These are phyloP conservation scores for Termitomyces sp. DNA, from an alignment of 768 basidiomycete species.

Conservation along the genomic window DNA sequence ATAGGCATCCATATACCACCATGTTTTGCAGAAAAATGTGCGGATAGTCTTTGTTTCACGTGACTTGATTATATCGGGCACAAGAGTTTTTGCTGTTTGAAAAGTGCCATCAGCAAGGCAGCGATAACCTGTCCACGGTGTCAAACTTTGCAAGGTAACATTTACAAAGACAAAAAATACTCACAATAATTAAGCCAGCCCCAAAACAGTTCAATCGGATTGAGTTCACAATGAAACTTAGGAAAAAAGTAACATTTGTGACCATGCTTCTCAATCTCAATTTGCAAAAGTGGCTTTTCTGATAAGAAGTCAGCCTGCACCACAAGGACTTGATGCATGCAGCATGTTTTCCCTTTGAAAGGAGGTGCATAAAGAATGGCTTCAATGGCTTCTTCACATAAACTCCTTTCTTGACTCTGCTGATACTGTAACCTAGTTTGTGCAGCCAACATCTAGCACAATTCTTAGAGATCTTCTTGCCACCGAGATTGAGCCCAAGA, in stretches of 20 bases:
- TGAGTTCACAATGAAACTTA: neutral
- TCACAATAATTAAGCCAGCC: neutral
- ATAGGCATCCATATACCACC: constrained; percentile 7
- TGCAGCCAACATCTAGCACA: constrained; percentile 4
- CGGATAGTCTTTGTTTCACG: constrained; percentile 12
- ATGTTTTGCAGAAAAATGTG: constrained; percentile 13
- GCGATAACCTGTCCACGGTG: constrained; percentile 2
- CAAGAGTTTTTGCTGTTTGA: constrained; percentile 11
- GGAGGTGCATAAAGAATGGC: neutral
- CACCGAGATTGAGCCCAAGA: neutral
- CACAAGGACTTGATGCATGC: neutral
- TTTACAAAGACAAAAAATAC: neutral
- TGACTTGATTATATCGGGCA: constrained; percentile 11
- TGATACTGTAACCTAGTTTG: constrained; percentile 5
- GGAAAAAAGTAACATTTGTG: neutral
- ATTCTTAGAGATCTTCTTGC: neutral
- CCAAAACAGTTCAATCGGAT: constrained; percentile 4
- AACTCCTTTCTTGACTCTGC: constrained; percentile 16
- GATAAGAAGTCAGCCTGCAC: neutral
- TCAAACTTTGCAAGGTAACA: neutral
- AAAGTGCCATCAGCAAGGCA: constrained; percentile 13
- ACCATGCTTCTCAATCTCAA: neutral
- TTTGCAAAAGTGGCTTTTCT: constrained; percentile 16
- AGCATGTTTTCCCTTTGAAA: neutral
- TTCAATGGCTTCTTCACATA: too few relatives aligned